A percentile compares a stretch with the other conserved stretches of the same genome.
phyloP scores from a whole-genome alignment of 164 flowering plant species.

The Stephania yunnanensis region DNA sequence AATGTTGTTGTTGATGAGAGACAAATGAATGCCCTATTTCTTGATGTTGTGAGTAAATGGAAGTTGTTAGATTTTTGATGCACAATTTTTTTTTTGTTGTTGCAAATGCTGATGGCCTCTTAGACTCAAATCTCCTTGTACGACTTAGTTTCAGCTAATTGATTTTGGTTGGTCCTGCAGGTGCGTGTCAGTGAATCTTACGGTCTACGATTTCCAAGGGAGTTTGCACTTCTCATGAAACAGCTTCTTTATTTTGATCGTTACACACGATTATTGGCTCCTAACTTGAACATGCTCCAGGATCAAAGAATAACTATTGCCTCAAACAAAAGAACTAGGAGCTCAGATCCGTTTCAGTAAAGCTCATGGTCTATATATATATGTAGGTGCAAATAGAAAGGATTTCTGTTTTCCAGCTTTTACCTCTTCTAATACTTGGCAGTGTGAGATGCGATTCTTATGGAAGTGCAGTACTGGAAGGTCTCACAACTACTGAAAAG shows the following conservation, averaged over 20 bases:
- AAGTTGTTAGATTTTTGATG: neutral
- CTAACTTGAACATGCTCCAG: slow-evolving; percentile 84
- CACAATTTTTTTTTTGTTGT: neutral
- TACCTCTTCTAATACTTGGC: no score
- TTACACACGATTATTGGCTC: slow-evolving; percentile 84
- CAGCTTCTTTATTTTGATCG: slow-evolving; percentile 94
- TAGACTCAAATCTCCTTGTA: no score
- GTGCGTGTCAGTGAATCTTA: slow-evolving; percentile 89
- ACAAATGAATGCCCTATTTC: slow-evolving; percentile 93
- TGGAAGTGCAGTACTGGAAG: neutral
- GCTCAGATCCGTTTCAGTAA: slow-evolving; percentile 6
- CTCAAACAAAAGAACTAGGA: slow-evolving; percentile 43
- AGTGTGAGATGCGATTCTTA: neutral
- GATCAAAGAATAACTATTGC: slow-evolving; percentile 78
- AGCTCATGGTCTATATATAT: neutral
- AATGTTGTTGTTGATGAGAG: slow-evolving; percentile 79
- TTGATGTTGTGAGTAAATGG: slow-evolving; percentile 72
- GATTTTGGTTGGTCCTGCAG: slow-evolving; percentile 26
- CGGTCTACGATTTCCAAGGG: slow-evolving; percentile 87
- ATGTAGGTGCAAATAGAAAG: neutral
- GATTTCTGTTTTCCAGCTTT: no score
- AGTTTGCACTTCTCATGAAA: slow-evolving; percentile 92
- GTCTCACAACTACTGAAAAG: neutral
- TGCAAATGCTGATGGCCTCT: neutral
- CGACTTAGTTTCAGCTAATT: no score